Evolutionary conservation across 306 rosid species (phyloP).

Genomic region (Inga oerstediana): DNA sequence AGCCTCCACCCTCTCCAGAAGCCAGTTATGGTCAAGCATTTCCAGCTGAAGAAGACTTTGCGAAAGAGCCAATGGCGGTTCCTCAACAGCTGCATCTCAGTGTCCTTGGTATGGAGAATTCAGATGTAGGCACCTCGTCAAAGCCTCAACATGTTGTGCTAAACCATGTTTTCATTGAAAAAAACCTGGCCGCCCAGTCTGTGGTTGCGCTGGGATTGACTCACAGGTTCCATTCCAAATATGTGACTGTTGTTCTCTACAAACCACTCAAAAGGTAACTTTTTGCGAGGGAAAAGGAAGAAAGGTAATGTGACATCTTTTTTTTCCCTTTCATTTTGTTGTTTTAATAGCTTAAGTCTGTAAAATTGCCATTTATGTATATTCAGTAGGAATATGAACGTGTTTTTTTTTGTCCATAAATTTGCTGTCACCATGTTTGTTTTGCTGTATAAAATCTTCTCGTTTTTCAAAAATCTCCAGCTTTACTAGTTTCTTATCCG

Average conservation of each 20-base stretch:
- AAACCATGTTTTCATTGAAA: conserved; percentile 85
- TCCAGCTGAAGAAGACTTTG: conserved; percentile 79
- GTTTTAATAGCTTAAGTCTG: conserved; percentile 53
- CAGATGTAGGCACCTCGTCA: conserved; percentile 59
- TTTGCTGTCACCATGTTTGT: conserved; percentile 30
- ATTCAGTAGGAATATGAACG: conserved; percentile 37
- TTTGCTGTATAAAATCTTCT: conserved; percentile 25
- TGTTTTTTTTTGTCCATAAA: conserved; percentile 39
- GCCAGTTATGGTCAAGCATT: conserved; percentile 68
- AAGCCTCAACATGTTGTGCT: conserved; percentile 92
- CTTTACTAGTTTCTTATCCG: conserved; percentile 13
- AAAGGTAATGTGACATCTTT: conserved; percentile 12
- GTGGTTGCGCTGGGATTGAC: conserved; percentile 92
- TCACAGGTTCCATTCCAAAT: conserved; percentile 85
- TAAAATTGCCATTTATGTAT: conserved; percentile 46
- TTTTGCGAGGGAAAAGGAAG: not conserved
- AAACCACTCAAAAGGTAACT: conserved; percentile 76
- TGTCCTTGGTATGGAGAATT: conserved; percentile 69
- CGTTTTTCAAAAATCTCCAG: not conserved
- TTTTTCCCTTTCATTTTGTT: not conserved
- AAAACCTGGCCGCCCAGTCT: conserved; percentile 80
- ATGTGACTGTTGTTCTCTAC: conserved; percentile 91
- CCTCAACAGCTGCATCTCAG: conserved; percentile 85
- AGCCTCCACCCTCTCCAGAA: conserved; percentile 85
- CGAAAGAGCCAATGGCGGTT: conserved; percentile 78